Conservation (phyloP, 2,329 filamentous ascomycete genomes). For the Beauveria caledonica region DNA sequence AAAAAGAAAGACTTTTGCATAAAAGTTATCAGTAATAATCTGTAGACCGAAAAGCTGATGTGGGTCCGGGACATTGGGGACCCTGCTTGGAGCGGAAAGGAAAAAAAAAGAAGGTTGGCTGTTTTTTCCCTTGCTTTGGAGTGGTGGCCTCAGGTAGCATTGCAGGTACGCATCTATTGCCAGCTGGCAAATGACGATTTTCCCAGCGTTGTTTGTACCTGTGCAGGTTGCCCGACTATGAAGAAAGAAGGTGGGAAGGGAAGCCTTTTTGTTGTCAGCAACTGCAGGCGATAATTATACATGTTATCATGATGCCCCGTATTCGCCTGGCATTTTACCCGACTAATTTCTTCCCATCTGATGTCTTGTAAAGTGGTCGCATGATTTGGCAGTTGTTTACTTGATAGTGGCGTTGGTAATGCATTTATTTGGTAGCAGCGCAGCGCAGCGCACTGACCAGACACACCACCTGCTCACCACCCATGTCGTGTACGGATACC, state of each 20-base stretch:
- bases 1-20: too few species aligned
- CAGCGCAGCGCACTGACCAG: not conserved
- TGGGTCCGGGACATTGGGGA: not conserved
- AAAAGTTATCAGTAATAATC: too few species aligned
- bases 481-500: not conserved
- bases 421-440: not conserved
- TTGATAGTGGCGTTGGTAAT: not conserved
- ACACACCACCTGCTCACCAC: not conserved
- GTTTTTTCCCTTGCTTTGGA: not conserved
- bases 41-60: not conserved
- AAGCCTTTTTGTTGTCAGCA: not conserved
- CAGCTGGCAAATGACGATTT: not conserved
- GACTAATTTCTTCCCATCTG: too few species aligned
- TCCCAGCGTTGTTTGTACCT: not conserved
- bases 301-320: not conserved
- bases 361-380: constrained; percentile 2
- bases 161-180: not conserved
- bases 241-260: too few species aligned
- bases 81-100: not conserved
- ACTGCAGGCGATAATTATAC: not conserved
- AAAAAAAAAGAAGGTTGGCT: not conserved
- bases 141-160: not conserved
- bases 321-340: too few species aligned
- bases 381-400: not conserved
- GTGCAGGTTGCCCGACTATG: too few species aligned